Evolutionary conservation across 306 rosid genomes (phyloP), one percentile per base, ranked within the genome.

Genomic region (Crataegus laevigata): DNA sequence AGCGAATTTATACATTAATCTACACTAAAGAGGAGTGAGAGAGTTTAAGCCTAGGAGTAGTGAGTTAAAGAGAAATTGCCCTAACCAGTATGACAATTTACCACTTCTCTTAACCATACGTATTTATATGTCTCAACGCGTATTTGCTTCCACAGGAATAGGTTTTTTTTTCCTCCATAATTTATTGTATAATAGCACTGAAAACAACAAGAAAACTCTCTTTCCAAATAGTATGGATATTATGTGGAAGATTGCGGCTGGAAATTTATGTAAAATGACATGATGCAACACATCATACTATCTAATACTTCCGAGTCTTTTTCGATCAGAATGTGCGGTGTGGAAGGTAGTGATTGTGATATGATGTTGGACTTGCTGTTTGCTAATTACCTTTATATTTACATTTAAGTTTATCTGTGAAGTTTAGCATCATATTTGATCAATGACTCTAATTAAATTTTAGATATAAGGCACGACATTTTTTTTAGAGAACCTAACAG

Each of bases 81-180:
- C 0, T 5, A 1, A 50, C 8, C 1, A 50, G 0, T 1, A 50
- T 0, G 18, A 50, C 18, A 17, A 50, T 50, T 1, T 3, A 1
- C 3, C 21, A 50, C 8, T 5, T 15, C 1, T 2, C 18, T 50
- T 50, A 50, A 50, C 54, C 21, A 50, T n/a, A n/a, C n/a, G n/a
- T n/a, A n/a, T n/a, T n/a, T n/a, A n/a, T n/a, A n/a, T 50, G 21
- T 50, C 21, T 5, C 6, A 5, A 6, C 17, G 4, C 8, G 18
- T 50, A 15, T 3, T 47, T 50, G 54, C 54, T 50, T 50, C 54
- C 21, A 17, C 21, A 2, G 3, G 18, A 50, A 15, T 50, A 17
- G 21, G 54, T 50, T 50, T 17, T 50, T 47, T 5, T 50, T 1
- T 9, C 12, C 54, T 5, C 18, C 54, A 50, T 50, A 50, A 50